Conservation (phyloP, 495 filamentous ascomycete species). For the Ramalina peruviana region DNA sequence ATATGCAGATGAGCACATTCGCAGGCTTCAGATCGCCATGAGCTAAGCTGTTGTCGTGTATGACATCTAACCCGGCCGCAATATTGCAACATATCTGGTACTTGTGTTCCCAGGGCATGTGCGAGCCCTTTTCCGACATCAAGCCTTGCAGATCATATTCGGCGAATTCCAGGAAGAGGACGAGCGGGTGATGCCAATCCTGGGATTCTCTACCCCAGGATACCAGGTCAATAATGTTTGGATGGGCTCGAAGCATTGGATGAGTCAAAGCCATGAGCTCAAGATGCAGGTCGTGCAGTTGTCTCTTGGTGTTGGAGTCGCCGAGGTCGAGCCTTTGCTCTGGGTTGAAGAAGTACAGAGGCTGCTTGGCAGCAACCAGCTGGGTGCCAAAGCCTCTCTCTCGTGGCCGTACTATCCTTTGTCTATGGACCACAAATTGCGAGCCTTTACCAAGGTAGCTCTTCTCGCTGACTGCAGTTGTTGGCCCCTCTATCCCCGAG, state of each 20-base stretch:
- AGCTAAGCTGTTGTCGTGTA: constrained; percentile 26
- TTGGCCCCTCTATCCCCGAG: no score
- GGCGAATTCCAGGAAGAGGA: constrained; percentile 5
- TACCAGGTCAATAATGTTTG: constrained; percentile 15
- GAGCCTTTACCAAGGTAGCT: no score
- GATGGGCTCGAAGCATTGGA: constrained; percentile 2
- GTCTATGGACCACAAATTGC: no score
- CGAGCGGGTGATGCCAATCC: background rate
- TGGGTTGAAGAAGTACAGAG: background rate
- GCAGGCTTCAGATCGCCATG: constrained; percentile 28
- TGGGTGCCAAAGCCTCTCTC: background rate
- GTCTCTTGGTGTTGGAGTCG: background rate
- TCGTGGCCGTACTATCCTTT: no score
- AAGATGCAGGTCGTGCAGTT: background rate
- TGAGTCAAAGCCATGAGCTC: constrained; percentile 4
- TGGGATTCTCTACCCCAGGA: background rate
- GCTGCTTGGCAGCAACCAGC: background rate
- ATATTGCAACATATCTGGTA: constrained; percentile 10
- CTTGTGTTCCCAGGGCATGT: background rate
- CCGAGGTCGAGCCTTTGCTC: background rate
- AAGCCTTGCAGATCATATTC: background rate
- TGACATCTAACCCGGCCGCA: background rate
- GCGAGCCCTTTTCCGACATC: background rate
- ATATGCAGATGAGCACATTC: constrained; percentile 24
- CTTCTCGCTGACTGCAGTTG: no score